Conservation (phyloP, 805 yeast genomes). For the Geotrichum ghanense region DNA sequence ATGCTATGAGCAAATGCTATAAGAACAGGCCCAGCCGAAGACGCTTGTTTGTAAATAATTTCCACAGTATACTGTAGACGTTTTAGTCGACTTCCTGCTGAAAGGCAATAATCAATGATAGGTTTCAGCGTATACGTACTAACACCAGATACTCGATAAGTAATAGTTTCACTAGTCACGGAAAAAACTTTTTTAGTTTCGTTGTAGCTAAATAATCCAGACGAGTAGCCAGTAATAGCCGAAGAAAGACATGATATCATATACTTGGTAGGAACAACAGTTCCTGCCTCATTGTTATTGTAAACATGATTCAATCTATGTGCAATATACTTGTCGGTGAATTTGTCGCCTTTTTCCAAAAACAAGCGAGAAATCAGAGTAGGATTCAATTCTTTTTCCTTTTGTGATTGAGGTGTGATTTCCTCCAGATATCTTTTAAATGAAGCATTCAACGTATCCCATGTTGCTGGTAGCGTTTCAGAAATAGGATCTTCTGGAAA, state of each 20-base stretch:
- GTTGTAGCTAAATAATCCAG: not conserved
- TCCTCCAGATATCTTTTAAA: not conserved
- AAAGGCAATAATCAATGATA: not conserved
- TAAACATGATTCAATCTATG: not conserved
- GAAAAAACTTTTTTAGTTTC: not conserved
- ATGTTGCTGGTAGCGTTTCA: not conserved
- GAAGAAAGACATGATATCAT: not conserved
- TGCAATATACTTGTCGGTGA: not conserved
- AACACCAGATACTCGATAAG: not conserved
- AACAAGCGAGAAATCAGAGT: not conserved
- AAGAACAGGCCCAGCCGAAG: not conserved
- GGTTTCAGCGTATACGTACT: not conserved
- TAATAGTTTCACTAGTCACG: not conserved
- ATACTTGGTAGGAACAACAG: not conserved
- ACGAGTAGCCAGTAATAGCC: not conserved
- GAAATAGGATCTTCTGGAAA: too few relatives aligned
- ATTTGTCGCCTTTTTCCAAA: not conserved
- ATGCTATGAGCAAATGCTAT: slow-evolving; percentile 3
- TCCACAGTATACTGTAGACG: not conserved
- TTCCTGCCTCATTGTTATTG: not conserved
- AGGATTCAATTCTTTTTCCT: not conserved
- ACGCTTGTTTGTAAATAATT: not conserved
- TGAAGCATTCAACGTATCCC: not conserved
- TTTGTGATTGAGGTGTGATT: not conserved
- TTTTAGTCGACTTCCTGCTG: not conserved